phyloP scores from a whole-genome alignment of 1,139 yeast species.

The Pichia sp. region DNA sequence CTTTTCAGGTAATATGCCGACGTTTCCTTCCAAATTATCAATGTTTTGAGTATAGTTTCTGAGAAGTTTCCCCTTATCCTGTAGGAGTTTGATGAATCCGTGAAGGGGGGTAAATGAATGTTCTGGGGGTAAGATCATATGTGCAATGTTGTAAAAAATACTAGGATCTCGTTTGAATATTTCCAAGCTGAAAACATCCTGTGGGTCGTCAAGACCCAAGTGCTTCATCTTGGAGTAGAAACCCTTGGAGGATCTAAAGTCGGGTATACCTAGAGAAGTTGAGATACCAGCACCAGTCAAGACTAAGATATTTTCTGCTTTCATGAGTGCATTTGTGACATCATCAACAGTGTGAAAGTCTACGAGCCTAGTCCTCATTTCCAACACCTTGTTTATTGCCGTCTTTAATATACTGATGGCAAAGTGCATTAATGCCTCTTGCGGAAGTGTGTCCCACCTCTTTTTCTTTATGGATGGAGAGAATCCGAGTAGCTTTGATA shows the following conservation, averaged over 20 bases:
- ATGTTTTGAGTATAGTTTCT: slow-evolving; percentile 94
- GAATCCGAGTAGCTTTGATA: slow-evolving; percentile 48
- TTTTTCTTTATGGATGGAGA: slow-evolving; percentile 31
- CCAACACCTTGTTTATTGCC: slow-evolving; percentile 54
- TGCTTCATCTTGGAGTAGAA: slow-evolving; percentile 66
- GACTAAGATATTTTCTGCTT: slow-evolving; percentile 61
- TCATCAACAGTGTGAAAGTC: slow-evolving; percentile 54
- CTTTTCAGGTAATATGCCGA: slow-evolving; percentile 65
- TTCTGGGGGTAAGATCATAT: slow-evolving; percentile 78
- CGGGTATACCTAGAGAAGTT: slow-evolving; percentile 91
- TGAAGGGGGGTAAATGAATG: slow-evolving; percentile 78
- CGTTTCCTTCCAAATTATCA: slow-evolving; percentile 82
- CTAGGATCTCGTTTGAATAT: slow-evolving; percentile 73
- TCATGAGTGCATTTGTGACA: slow-evolving; percentile 44
- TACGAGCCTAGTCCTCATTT: slow-evolving; percentile 46
- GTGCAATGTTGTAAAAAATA: slow-evolving; percentile 82
- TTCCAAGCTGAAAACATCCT: slow-evolving; percentile 81
- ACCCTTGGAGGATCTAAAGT: slow-evolving; percentile 87
- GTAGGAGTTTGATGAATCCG: slow-evolving; percentile 67
- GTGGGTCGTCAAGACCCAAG: slow-evolving; percentile 82
- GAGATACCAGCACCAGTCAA: slow-evolving; percentile 96
- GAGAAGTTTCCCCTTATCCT: slow-evolving; percentile 70
- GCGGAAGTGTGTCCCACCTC: slow-evolving; percentile 5
- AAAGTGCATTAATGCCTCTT: slow-evolving; percentile 34
- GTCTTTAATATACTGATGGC: slow-evolving; percentile 47